A percentile compares a stretch with the other conserved stretches of the same genome.
These are phyloP conservation scores for Rubia tinctorum DNA, from an alignment of 305 asterid genomes.

Conservation along the genomic window DNA sequence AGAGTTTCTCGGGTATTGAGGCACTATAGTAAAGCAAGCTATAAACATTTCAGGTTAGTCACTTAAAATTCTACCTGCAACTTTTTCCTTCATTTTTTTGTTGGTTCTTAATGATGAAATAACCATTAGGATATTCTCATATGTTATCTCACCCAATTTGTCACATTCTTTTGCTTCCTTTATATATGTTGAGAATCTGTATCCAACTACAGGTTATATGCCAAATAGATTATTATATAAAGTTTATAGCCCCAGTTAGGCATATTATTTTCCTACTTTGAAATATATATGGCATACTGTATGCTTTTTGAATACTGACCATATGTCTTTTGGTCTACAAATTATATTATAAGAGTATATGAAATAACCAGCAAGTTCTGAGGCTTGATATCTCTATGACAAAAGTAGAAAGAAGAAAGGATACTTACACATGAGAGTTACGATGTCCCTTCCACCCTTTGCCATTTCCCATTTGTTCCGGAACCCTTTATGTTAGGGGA, in stretches of 20 bases:
- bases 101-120: background rate
- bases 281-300: background rate
- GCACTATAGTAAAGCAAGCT: constrained; percentile 84
- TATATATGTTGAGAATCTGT: background rate
- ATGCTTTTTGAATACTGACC: background rate
- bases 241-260: no score
- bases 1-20: constrained; percentile 69
- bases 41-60: constrained; percentile 69
- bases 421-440: no score
- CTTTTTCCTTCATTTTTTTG: background rate
- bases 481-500: no score
- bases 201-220: no score
- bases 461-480: no score
- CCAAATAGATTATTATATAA: no score
- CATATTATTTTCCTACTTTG: background rate
- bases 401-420: no score
- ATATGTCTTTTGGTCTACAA: constrained; percentile 33
- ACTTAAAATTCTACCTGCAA: background rate
- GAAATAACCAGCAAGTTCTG: no score
- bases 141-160: background rate
- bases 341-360: no score
- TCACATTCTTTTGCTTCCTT: background rate
- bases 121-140: background rate
- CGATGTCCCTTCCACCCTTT: no score
- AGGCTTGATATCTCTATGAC: no score